Evolutionary conservation across 768 basidiomycete species (phyloP), one percentile per base, ranked within the genome.

Genomic region (Atractiella rhizophila): DNA sequence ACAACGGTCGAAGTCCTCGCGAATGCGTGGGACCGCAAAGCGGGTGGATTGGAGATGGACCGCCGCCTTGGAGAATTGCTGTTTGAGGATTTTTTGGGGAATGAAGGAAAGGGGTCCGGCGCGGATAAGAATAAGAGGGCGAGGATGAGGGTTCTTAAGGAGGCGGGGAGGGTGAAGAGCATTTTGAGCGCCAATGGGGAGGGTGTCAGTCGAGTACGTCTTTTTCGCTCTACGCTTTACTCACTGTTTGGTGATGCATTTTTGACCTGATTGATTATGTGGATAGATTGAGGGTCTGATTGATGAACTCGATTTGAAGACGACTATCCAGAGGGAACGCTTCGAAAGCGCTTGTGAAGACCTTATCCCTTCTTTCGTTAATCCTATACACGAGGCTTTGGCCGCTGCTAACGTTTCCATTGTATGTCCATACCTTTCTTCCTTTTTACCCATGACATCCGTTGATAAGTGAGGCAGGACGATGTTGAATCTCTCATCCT

Each of bases 131-230:
- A 86, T 54, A 71, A 72, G 55, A 67, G 73, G 41, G 86, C 76
- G 2, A 76, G 91, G 74, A 77, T 80, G 4, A 88, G 86, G 59
- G 62, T 96, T 5, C 76, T 80, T 71, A 88, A 86, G 57, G 91
- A 98, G 59, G 81, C 88, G 1, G 70, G 69, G 15, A 69, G 86
- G 44, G 69, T 94, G 51, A 98, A 96, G 63, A 66, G 73, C 7
- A 76, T 98, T 48, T 60, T 98, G 45, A 91, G 83, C 57, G 91
- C 88, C 28, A 98, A 98, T 54, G 64, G 65, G 12, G 85, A 88
- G 25, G 75, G 75, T 6, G 63, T 60, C 28, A 68, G 78, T 4
- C 66, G 69, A 46, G 81, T 81, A 56, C 59, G 71, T 56, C n/a
- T 10, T 21, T 9, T 20, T 13, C 12, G 7, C 7, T 21, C 19